Evolutionary conservation across 345 rosid genomes (phyloP), one percentile per base, ranked within the genome.

Genomic region (Gossypium turneri): DNA sequence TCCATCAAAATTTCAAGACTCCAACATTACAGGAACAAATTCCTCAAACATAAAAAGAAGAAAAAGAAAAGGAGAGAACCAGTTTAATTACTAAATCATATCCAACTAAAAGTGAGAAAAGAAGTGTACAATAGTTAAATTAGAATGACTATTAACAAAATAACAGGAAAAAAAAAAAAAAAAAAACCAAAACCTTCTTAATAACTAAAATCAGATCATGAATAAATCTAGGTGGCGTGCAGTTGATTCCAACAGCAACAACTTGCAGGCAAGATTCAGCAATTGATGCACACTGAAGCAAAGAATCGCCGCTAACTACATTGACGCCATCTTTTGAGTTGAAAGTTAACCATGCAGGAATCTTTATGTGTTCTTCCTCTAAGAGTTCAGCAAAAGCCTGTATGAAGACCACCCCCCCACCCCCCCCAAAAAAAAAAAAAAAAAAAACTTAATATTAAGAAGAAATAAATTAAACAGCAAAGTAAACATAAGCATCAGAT

Each of bases 141-240:
- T 13, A 34, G 65, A 69, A 69, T 17, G 52, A 50, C 11, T 15
- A 67, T 48, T 25, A 64, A 53, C 57, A 55, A 16, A 75, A 66
- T 16, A 67, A 50, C 7, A 66, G n/a, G 1, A 22, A 22, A 22
- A 22, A 22, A 22, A 22, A 22, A 20, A 63, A 73, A 27, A 57
- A 4, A 34, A 82, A 25, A 56, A 5, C 4, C 17, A n/a, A 61
- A 44, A 89, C 94, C 94, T 86, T 87, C 75, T 81, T 81, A 9
- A 85, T 80, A 16, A 87, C 84, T 70, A 66, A 44, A 64, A 91
- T 87, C 67, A 88, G 83, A 7, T 76, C 90, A 73, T 86, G 85
- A n/a, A 88, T 92, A 79, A 85, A 90, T 77, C 94, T 86, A 78
- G 97, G 94, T 66, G 94, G 94, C 1, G 97, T 88, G 85, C 97